A percentile compares a stretch with the other conserved stretches of the same genome.
Evolutionary conservation across 768 basidiomycete genomes (phyloP).

Genomic region (Phlebiopsis gigantea): DNA sequence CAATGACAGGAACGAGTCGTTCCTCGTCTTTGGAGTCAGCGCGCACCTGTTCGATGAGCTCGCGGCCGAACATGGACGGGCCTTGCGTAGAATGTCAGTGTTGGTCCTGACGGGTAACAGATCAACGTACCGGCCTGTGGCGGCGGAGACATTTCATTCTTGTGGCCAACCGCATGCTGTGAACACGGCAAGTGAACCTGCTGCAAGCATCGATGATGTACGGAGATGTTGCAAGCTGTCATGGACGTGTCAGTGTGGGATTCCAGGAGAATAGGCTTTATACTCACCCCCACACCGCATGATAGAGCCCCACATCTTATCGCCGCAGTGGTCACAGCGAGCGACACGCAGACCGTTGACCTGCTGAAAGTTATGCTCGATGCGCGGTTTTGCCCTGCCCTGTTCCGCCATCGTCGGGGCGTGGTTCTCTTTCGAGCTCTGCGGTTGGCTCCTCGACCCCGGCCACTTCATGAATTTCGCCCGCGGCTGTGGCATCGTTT

Average conservation of each 20-base stretch:
- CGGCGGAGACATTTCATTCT: conserved; percentile 24
- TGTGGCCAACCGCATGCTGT: conserved; percentile 35
- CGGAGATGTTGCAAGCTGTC: conserved; percentile 75
- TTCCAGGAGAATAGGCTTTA: background rate
- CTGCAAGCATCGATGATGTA: conserved; percentile 82
- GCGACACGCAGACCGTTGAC: conserved; percentile 84
- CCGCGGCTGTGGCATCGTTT: conserved; percentile 42
- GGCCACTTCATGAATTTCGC: conserved; percentile 69
- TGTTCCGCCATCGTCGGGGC: conserved; percentile 20
- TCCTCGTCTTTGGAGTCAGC: conserved; percentile 57
- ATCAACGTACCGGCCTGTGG: conserved; percentile 20
- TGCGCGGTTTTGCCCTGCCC: conserved; percentile 25
- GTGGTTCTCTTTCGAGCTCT: conserved; percentile 35
- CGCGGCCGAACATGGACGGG: conserved; percentile 91
- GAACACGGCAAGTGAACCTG: conserved; percentile 65
- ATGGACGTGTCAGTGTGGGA: background rate
- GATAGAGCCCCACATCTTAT: conserved; percentile 99
- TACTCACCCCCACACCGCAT: conserved; percentile 80
- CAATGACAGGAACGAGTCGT: conserved; percentile 75
- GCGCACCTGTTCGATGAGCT: conserved; percentile 77
- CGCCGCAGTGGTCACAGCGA: conserved; percentile 92
- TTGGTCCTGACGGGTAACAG: background rate
- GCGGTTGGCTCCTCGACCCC: conserved; percentile 36
- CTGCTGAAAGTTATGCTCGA: conserved; percentile 83
- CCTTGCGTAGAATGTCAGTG: background rate